A percentile compares a stretch with the other conserved stretches of the same genome.
Conservation (phyloP, 139 green algal species). For the Asterochloris erici region DNA sequence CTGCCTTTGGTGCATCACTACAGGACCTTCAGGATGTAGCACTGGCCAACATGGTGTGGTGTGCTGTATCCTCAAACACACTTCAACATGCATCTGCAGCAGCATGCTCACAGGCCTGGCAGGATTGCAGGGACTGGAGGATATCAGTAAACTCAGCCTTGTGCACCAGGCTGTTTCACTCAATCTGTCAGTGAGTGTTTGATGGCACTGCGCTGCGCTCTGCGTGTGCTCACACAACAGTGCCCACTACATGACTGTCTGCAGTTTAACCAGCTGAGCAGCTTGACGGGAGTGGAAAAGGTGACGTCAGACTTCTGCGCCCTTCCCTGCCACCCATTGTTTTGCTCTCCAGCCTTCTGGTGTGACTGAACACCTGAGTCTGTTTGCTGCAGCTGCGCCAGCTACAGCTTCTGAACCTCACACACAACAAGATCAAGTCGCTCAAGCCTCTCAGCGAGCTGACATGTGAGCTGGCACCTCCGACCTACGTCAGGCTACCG, state of each 20-base stretch:
- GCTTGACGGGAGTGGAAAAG: not conserved
- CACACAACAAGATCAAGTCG: conserved; percentile 11
- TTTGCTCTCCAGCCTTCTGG: not conserved
- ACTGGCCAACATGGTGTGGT: not conserved
- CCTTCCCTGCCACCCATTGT: not conserved
- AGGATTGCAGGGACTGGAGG: conserved; percentile 3
- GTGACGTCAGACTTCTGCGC: not conserved
- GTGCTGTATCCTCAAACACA: not conserved
- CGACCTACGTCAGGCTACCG: not conserved
- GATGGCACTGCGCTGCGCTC: not conserved
- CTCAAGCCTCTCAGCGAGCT: conserved; percentile 6
- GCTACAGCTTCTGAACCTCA: conserved; percentile 3
- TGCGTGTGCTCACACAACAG: too few species aligned
- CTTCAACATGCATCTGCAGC: not conserved
- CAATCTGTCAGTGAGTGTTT: conserved; percentile 2
- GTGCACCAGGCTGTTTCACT: not conserved
- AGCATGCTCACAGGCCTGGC: not conserved
- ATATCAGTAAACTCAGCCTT: not conserved
- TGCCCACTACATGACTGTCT: not conserved
- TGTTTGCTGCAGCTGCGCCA: not conserved
- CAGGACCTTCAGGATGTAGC: not conserved
- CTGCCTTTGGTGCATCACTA: not conserved
- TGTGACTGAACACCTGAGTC: not conserved
- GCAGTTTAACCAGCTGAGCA: conserved; percentile 4
- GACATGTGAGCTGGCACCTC: not conserved